These are phyloP conservation scores for Pinguiococcus pyrenoidosus DNA, from an alignment of 108 stramenopile species.

Conservation along the genomic window DNA sequence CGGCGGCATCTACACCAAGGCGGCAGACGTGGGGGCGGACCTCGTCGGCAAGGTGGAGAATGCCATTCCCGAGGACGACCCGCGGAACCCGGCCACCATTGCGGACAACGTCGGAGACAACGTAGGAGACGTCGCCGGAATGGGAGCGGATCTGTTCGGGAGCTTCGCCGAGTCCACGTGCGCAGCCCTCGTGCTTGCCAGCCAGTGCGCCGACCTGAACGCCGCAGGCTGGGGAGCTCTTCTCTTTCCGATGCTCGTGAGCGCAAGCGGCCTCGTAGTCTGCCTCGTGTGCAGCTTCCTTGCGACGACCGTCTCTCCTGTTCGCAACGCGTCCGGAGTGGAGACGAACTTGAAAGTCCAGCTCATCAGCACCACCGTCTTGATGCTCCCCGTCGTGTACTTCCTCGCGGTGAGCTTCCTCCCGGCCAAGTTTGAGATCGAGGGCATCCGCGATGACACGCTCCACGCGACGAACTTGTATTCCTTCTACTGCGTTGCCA, in stretches of 20 bases:
- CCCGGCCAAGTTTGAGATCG: conserved; percentile 49
- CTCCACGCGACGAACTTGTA: conserved; percentile 41
- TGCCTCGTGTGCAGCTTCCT: conserved; percentile 87
- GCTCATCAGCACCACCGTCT: conserved; percentile 80
- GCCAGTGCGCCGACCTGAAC: conserved; percentile 38
- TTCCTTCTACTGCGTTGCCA: conserved; percentile 56
- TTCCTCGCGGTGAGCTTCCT: conserved; percentile 60
- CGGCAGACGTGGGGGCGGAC: conserved; percentile 97
- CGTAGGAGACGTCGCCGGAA: conserved; percentile 95
- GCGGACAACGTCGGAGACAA: conserved; percentile 99
- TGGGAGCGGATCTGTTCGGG: conserved; percentile 97
- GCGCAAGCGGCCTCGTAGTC: conserved; percentile 83
- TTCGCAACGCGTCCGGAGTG: conserved; percentile 65
- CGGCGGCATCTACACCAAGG: conserved; percentile 98
- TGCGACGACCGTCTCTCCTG: conserved; percentile 79
- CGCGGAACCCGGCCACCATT: conserved; percentile 95
- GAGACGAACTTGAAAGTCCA: conserved; percentile 74
- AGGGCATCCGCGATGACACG: conserved; percentile 22
- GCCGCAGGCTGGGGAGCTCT: conserved; percentile 77
- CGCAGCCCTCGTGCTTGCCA: conserved; percentile 86
- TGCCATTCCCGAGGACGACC: conserved; percentile 97
- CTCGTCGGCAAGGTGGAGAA: conserved; percentile 97
- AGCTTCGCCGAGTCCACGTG: conserved; percentile 93
- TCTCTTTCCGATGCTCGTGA: conserved; percentile 85
- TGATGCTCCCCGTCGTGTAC: conserved; percentile 83